Evolutionary conservation across 345 rosid genomes (phyloP).

Genomic region (Populus pruinosa): DNA sequence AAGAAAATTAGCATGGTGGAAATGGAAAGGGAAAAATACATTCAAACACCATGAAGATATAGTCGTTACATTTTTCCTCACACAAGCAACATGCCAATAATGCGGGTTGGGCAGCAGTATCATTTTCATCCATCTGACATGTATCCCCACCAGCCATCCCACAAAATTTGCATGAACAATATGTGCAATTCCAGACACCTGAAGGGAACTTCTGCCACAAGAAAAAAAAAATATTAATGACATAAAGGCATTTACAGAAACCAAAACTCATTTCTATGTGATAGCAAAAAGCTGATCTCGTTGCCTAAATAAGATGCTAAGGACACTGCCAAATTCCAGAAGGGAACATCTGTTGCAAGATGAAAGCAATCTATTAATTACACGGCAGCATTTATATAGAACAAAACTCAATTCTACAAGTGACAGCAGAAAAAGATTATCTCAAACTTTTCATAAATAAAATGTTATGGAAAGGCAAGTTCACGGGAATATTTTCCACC

Average conservation of each 20-base stretch:
- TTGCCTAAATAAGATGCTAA: neutral
- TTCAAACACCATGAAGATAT: conserved; percentile 3
- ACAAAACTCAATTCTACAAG: neutral
- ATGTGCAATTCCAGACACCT: conserved; percentile 82
- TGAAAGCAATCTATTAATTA: conserved; percentile 12
- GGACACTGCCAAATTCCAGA: conserved; percentile 74
- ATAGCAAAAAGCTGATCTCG: neutral
- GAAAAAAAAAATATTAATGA: conserved; percentile 11
- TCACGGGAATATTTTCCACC: neutral
- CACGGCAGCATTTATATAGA: neutral
- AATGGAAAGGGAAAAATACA: neutral
- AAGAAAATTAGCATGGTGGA: neutral
- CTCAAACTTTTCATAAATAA: neutral
- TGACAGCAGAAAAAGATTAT: neutral
- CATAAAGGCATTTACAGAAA: neutral
- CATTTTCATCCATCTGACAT: conserved; percentile 25
- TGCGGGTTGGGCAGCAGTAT: conserved; percentile 21
- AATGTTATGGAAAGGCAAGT: neutral
- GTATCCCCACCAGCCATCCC: conserved; percentile 41
- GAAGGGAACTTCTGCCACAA: conserved; percentile 70
- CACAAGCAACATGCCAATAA: conserved; percentile 56
- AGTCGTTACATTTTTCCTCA: conserved; percentile 73
- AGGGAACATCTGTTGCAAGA: conserved; percentile 61
- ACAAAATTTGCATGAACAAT: conserved; percentile 89
- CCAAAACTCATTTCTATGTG: neutral